Evolutionary conservation across 225 moss, liverwort and hornwort species (phyloP).

Genomic region (Bryum argenteum): DNA sequence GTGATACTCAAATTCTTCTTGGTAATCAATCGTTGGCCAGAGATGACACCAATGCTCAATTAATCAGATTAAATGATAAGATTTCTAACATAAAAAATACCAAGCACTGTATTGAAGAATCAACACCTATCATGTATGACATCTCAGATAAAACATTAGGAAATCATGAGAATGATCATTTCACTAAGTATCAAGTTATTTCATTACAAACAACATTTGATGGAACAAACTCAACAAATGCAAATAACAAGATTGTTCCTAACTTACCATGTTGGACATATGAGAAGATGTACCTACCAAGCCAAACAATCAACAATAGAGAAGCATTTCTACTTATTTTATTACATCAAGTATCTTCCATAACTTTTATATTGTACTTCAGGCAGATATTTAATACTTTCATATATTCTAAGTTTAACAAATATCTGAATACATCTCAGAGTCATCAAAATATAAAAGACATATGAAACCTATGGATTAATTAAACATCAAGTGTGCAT

Average conservation of each 20-base stretch:
- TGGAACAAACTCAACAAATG: not conserved
- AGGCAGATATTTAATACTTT: not conserved
- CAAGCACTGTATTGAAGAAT: not conserved
- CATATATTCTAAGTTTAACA: too few species aligned
- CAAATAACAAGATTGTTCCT: not conserved
- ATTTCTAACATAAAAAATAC: too few species aligned
- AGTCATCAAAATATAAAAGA: too few species aligned
- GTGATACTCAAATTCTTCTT: too few species aligned
- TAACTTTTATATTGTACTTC: not conserved
- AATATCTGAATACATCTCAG: too few species aligned
- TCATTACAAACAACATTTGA: not conserved
- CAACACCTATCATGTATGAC: not conserved
- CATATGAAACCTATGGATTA: too few species aligned
- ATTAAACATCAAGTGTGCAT: too few species aligned
- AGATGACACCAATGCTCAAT: too few species aligned
- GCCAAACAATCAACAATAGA: not conserved
- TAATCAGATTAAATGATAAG: too few species aligned
- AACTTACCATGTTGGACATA: not conserved
- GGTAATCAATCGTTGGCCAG: too few species aligned
- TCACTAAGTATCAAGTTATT: not conserved
- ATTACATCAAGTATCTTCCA: conserved; percentile 1
- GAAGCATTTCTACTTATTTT: not conserved
- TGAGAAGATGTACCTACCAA: not conserved
- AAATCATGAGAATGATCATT: not conserved
- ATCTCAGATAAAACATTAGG: not conserved